Conservation (phyloP, 768 basidiomycete genomes). For the Coprinopsis cinerea region DNA sequence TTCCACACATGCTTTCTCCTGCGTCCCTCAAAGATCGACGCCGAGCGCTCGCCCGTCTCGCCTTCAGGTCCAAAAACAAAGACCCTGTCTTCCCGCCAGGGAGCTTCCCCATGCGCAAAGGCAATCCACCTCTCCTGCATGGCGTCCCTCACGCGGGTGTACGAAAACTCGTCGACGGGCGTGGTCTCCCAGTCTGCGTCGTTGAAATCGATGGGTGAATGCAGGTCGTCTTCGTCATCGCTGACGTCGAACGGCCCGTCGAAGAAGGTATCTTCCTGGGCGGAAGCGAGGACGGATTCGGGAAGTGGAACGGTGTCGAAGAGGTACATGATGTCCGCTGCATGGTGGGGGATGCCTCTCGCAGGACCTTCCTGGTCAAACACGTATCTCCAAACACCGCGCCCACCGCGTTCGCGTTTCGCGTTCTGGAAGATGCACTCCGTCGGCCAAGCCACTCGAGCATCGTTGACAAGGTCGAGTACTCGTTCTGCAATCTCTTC, state of each 20-base stretch:
- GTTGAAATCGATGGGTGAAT: constrained; percentile 1
- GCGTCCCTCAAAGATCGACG: constrained; percentile 59
- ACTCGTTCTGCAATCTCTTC: constrained; percentile 65
- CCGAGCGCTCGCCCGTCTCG: constrained; percentile 68
- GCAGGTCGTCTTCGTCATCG: constrained; percentile 15
- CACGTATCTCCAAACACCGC: constrained; percentile 72
- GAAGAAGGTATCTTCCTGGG: constrained; percentile 20
- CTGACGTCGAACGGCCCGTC: constrained; percentile 28
- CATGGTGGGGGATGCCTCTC: constrained; percentile 61
- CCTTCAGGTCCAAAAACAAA: constrained; percentile 82
- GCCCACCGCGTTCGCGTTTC: constrained; percentile 44
- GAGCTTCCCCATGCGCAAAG: constrained; percentile 68
- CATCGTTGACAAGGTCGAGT: constrained; percentile 70
- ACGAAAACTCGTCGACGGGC: constrained; percentile 62
- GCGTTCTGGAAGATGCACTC: constrained; percentile 54
- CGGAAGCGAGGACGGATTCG: constrained; percentile 17
- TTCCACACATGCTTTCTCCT: constrained; percentile 57
- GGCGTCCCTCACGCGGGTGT: constrained; percentile 59
- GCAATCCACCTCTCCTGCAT: constrained; percentile 72
- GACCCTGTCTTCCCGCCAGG: constrained; percentile 65
- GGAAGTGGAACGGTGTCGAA: constrained; percentile 71
- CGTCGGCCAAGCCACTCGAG: constrained; percentile 72
- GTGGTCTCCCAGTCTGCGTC: constrained; percentile 46
- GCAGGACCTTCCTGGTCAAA: constrained; percentile 78
- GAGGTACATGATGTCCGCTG: constrained; percentile 68